Evolutionary conservation across 1,139 yeast species (phyloP).

Genomic region (Kodamaea anthophila): DNA sequence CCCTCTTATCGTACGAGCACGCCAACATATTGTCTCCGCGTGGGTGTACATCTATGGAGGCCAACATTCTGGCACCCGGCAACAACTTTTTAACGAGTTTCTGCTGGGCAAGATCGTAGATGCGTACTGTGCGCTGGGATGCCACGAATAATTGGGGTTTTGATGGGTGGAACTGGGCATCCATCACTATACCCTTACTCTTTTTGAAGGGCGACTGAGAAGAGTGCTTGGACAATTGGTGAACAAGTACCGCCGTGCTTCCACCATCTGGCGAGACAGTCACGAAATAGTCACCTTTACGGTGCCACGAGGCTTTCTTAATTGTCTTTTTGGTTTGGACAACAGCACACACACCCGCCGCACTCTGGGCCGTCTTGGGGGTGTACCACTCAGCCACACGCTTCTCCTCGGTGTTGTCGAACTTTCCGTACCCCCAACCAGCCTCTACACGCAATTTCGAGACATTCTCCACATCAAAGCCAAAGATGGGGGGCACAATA

Average conservation of each 20-base stretch:
- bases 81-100: slow-evolving; percentile 71
- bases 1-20: slow-evolving; percentile 90
- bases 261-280: slow-evolving; percentile 89
- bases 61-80: slow-evolving; percentile 96
- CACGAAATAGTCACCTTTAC: slow-evolving; percentile 95
- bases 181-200: slow-evolving; percentile 90
- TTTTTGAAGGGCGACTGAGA: slow-evolving; percentile 97
- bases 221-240: slow-evolving; percentile 87
- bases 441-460: slow-evolving; percentile 76
- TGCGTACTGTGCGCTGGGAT: slow-evolving; percentile 85
- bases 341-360: slow-evolving; percentile 63
- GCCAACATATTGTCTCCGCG: slow-evolving; percentile 92
- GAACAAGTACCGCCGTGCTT: slow-evolving; percentile 84
- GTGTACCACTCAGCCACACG: slow-evolving; percentile 80
- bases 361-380: slow-evolving; percentile 58
- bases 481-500: slow-evolving; percentile 85
- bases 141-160: slow-evolving; percentile 92
- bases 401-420: slow-evolving; percentile 42
- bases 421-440: slow-evolving; percentile 89
- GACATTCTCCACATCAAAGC: slow-evolving; percentile 77
- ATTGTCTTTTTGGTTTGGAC: slow-evolving; percentile 69
- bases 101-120: slow-evolving; percentile 88
- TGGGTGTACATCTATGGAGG: slow-evolving; percentile 89
- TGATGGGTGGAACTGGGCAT: slow-evolving; percentile 95
- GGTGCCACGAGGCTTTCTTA: slow-evolving; percentile 89